phyloP scores from a whole-genome alignment of 2,329 filamentous ascomycete species.

The Didymella segeticola region DNA sequence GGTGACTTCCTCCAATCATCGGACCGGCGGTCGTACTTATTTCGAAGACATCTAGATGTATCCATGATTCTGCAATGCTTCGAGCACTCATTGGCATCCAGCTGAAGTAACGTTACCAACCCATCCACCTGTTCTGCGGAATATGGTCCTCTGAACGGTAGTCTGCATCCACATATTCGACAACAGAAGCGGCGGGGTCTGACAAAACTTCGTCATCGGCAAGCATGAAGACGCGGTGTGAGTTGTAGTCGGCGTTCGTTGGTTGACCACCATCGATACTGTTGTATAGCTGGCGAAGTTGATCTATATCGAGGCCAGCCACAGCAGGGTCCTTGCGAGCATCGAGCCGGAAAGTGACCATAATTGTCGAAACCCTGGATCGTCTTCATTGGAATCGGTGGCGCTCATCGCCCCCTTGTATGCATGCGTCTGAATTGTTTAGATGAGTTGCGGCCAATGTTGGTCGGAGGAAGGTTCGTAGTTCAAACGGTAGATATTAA shows the following conservation, averaged over 20 bases:
- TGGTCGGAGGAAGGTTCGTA: slow-evolving; percentile 20
- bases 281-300: slow-evolving; percentile 22
- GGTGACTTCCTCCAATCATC: not conserved
- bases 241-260: not conserved
- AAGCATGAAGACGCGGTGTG: not conserved
- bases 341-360: slow-evolving; percentile 24
- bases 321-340: slow-evolving; percentile 19
- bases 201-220: not conserved
- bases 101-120: not conserved
- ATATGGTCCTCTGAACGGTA: not conserved
- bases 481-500: slow-evolving; percentile 25
- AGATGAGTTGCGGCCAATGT: slow-evolving; percentile 21
- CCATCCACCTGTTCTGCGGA: not conserved
- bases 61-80: not conserved
- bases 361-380: slow-evolving; percentile 6
- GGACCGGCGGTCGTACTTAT: not conserved
- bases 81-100: not conserved
- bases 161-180: not conserved
- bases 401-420: not conserved
- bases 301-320: slow-evolving; percentile 16
- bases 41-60: not conserved
- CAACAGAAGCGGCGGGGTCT: not conserved
- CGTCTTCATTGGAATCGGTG: not conserved
- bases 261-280: slow-evolving; percentile 8
- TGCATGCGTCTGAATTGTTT: slow-evolving; percentile 15